Evolutionary conservation across 305 asterid genomes (phyloP).

Genomic region (Ajuga reptans): DNA sequence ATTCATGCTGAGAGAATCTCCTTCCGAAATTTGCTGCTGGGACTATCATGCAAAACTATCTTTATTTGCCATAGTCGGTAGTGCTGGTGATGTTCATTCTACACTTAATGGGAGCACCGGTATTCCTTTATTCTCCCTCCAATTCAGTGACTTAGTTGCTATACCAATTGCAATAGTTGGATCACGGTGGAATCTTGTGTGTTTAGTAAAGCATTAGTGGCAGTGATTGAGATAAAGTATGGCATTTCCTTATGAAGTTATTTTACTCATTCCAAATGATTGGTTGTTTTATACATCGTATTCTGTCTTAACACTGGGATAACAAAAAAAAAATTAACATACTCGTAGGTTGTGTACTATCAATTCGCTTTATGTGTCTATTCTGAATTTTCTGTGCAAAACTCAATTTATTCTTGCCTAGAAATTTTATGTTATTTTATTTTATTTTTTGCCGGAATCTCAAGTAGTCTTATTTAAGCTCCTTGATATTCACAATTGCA

Average conservation of each 20-base stretch:
- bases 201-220: background rate
- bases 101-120: constrained; percentile 40
- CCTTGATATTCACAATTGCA: constrained; percentile 9
- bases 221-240: background rate
- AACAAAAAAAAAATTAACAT: background rate
- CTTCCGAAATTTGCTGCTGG: constrained; percentile 59
- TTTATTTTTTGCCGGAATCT: background rate
- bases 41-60: constrained; percentile 59
- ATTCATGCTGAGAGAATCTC: constrained; percentile 40
- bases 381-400: constrained; percentile 1
- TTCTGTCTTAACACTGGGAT: background rate
- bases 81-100: constrained; percentile 38
- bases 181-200: background rate
- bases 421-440: background rate
- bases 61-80: constrained; percentile 52
- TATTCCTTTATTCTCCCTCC: constrained; percentile 21
- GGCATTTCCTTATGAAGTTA: constrained; percentile 5
- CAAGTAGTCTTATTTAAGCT: background rate
- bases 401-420: constrained; percentile 11
- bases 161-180: constrained; percentile 8
- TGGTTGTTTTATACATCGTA: constrained; percentile 8
- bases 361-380: constrained; percentile 1
- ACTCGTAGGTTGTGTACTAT: constrained; percentile 1
- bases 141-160: constrained; percentile 7
- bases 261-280: constrained; percentile 12